phyloP scores from a whole-genome alignment of 768 basidiomycete genomes.

The Leccinellum luteum region DNA sequence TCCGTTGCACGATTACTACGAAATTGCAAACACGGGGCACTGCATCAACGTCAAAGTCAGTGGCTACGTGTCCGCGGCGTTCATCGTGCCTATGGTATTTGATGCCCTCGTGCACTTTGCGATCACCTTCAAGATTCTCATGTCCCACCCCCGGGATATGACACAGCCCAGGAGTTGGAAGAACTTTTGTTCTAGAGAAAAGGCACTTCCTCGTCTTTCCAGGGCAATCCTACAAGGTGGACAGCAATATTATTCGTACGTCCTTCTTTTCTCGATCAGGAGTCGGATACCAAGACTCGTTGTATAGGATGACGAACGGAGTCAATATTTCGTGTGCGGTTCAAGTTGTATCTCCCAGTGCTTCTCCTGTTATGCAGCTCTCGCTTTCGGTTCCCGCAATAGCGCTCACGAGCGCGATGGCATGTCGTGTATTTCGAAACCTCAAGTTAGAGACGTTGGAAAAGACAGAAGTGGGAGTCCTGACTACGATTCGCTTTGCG shows the following conservation, averaged over 20 bases:
- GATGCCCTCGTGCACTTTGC: conserved; percentile 36
- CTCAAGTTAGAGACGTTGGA: conserved; percentile 22
- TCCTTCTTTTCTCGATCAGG: background rate
- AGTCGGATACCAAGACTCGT: background rate
- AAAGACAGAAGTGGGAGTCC: conserved; percentile 4
- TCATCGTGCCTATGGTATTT: conserved; percentile 29
- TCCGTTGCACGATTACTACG: conserved; percentile 18
- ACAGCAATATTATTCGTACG: conserved; percentile 39
- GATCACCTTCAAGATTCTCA: conserved; percentile 31
- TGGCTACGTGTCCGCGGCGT: conserved; percentile 24
- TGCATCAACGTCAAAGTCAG: conserved; percentile 28
- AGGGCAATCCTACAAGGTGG: conserved; percentile 36
- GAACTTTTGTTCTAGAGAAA: conserved; percentile 17
- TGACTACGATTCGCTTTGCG: conserved; percentile 21
- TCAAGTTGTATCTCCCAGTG: conserved; percentile 16
- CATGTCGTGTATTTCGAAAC: conserved; percentile 35
- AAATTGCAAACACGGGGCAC: conserved; percentile 33
- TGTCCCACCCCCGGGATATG: conserved; percentile 9
- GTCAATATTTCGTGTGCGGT: conserved; percentile 29
- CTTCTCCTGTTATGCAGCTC: conserved; percentile 23
- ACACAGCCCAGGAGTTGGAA: conserved; percentile 11
- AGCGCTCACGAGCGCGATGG: conserved; percentile 33
- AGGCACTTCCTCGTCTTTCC: conserved; percentile 33
- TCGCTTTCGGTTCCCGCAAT: conserved; percentile 28
- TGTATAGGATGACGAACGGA: conserved; percentile 32